These are phyloP conservation scores for Madurella fahalii DNA, from an alignment of 2,329 filamentous ascomycete genomes.

Conservation along the genomic window DNA sequence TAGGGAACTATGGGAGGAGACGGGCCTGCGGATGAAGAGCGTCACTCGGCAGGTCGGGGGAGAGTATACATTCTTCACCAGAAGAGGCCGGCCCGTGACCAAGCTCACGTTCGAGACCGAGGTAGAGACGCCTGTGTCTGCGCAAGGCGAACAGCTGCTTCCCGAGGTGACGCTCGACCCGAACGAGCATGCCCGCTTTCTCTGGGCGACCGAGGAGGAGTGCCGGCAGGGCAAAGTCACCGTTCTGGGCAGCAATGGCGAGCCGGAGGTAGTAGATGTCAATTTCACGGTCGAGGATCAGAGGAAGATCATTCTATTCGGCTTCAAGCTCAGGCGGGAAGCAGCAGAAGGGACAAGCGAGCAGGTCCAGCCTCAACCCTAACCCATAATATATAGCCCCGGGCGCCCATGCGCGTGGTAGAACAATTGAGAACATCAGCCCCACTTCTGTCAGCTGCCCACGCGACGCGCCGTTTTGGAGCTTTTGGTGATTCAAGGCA, in stretches of 20 bases:
- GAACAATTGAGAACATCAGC: not conserved
- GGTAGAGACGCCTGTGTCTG: constrained; percentile 15
- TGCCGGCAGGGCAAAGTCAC: constrained; percentile 18
- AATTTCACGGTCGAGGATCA: constrained; percentile 26
- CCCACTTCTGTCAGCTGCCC: constrained; percentile 16
- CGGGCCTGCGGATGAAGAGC: constrained; percentile 31
- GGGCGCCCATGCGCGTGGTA: too few species aligned
- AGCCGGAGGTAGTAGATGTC: constrained; percentile 16
- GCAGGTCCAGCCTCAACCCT: constrained; percentile 1
- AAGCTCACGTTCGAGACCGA: constrained; percentile 30
- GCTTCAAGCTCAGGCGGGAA: constrained; percentile 21
- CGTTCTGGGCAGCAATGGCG: not conserved
- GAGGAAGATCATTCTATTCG: constrained; percentile 19
- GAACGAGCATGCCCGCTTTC: constrained; percentile 32
- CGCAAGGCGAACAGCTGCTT: not conserved
- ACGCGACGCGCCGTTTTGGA: constrained; percentile 16
- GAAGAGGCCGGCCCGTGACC: constrained; percentile 20
- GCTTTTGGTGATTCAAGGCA: not conserved
- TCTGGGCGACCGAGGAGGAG: constrained; percentile 36
- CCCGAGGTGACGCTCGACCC: constrained; percentile 30
- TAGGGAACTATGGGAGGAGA: constrained; percentile 42
- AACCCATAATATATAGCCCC: constrained; percentile 6
- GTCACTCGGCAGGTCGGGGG: constrained; percentile 25
- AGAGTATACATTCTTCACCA: constrained; percentile 26
- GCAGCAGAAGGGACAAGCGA: not conserved